phyloP scores from a whole-genome alignment of 2,329 filamentous ascomycete species.

The Cordyceps tenuipes region DNA sequence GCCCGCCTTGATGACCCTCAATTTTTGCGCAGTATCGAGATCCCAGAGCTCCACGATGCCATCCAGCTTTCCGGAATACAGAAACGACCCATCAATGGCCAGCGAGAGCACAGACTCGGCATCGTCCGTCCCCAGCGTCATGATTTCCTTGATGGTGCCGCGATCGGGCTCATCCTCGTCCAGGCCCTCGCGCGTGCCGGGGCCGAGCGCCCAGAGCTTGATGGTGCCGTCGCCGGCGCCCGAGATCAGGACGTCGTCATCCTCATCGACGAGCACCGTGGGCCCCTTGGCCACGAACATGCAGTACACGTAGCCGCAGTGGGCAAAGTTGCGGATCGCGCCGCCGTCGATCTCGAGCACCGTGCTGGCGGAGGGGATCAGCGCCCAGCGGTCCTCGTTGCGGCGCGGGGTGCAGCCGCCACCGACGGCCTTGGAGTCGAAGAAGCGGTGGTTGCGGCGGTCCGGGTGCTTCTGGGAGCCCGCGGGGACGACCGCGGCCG shows the following conservation, averaged over 20 bases:
- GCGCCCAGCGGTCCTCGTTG: constrained; percentile 47
- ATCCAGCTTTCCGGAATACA: constrained; percentile 82
- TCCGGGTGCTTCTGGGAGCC: constrained; percentile 64
- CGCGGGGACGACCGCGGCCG: constrained; percentile 48
- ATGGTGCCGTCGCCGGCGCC: constrained; percentile 91
- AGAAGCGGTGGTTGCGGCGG: constrained; percentile 76
- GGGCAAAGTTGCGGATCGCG: constrained; percentile 80
- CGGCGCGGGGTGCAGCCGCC: constrained; percentile 68
- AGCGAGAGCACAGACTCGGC: constrained; percentile 65
- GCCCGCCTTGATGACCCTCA: constrained; percentile 77
- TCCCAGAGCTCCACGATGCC: constrained; percentile 96
- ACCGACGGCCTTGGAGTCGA: constrained; percentile 81
- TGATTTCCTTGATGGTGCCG: constrained; percentile 60
- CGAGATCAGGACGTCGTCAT: constrained; percentile 77
- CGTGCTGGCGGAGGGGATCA: constrained; percentile 45
- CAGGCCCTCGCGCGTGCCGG: constrained; percentile 14
- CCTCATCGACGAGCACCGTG: constrained; percentile 56
- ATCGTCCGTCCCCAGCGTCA: constrained; percentile 53
- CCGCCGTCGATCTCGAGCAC: constrained; percentile 74
- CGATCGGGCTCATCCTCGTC: constrained; percentile 36
- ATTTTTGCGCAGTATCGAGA: constrained; percentile 82
- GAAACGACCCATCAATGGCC: constrained; percentile 78
- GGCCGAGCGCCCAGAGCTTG: constrained; percentile 74
- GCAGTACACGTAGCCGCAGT: constrained; percentile 92
- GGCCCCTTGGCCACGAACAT: constrained; percentile 77